phyloP scores from a whole-genome alignment of 2,329 filamentous ascomycete genomes.

The Penicillium sp. region DNA sequence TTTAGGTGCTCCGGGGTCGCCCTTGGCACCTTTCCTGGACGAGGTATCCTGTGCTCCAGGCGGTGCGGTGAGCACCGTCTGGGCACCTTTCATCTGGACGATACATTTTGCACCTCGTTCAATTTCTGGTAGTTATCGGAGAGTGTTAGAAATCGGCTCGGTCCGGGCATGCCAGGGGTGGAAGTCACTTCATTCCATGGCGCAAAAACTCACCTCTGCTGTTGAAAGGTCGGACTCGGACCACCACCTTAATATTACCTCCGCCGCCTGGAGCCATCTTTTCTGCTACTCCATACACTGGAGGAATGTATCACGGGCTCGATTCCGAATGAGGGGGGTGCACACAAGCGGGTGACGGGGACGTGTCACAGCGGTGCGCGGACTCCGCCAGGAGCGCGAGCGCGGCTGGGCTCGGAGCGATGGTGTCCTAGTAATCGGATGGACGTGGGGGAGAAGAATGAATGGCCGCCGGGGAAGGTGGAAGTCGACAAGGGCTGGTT shows the following conservation, averaged over 20 bases:
- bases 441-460: background rate
- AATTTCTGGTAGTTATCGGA: conserved; percentile 64
- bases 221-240: conserved; percentile 94
- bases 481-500: conserved; percentile 13
- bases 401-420: conserved; percentile 26
- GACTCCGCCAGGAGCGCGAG: conserved; percentile 39
- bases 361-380: conserved; percentile 32
- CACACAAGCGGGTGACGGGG: conserved; percentile 26
- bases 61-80: conserved; percentile 83
- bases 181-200: background rate
- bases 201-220: conserved; percentile 70
- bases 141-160: conserved; percentile 10
- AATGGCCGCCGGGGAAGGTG: background rate
- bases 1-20: conserved; percentile 71
- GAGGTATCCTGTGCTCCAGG: conserved; percentile 60
- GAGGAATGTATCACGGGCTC: conserved; percentile 17
- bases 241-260: conserved; percentile 99
- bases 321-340: conserved; percentile 7
- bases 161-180: background rate
- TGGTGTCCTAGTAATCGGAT: conserved; percentile 19
- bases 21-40: conserved; percentile 62
- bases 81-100: conserved; percentile 91
- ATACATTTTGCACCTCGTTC: conserved; percentile 95
- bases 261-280: conserved; percentile 73
- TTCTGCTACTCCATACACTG: conserved; percentile 43